Base-by-base conservation (phyloP, 2,329 filamentous ascomycete species). In the Calcarisporium arbuscula region DNA sequence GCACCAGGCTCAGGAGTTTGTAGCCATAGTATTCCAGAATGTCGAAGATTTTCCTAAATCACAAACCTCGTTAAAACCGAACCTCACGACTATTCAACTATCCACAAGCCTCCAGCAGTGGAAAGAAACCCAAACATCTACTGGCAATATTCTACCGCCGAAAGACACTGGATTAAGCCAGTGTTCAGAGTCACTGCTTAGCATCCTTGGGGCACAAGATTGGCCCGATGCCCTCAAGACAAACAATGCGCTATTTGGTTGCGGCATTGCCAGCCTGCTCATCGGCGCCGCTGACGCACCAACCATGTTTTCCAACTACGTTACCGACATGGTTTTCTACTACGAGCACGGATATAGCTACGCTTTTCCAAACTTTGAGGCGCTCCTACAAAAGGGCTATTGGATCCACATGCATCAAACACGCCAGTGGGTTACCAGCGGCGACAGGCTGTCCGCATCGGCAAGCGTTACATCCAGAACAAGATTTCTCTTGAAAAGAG, bases 341-440 rank as follows among this genome's bases (percentile, higher is more conserved):
- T 47, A 47, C 20, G 45, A 48, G 35, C 45, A 48, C 32, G 42
- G 44, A n/a, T 48, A 45, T 35, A 35, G 47, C 33, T 31, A 42
- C 15, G 35, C 47, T 17, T 48, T 44, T 23, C 44, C 45, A n/a
- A 36, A 36, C 15, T 17, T 47, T 8, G 37, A 42, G 12, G 27
- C 28, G 20, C 32, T 48, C 12, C 23, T 48, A 12, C 28, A 43
- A 4, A 38, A 25, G 19, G 45, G 35, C 23, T 46, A 5, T 20
- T 19, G 10, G 45, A 48, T 26, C 28, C 25, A 6, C 44, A 36
- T 20, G 45, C 44, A 16, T 25, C 34, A n/a, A 38, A 33, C 14
- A 45, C 38, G 11, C 40, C 29, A 2, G 44, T 42, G 5, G 44
- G 45, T 15, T 23, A 28, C 28, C 28, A 44, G 20, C 42, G 45